Evolutionary conservation across 805 yeast species (phyloP).

Genomic region (Ogataea trehalophila): DNA sequence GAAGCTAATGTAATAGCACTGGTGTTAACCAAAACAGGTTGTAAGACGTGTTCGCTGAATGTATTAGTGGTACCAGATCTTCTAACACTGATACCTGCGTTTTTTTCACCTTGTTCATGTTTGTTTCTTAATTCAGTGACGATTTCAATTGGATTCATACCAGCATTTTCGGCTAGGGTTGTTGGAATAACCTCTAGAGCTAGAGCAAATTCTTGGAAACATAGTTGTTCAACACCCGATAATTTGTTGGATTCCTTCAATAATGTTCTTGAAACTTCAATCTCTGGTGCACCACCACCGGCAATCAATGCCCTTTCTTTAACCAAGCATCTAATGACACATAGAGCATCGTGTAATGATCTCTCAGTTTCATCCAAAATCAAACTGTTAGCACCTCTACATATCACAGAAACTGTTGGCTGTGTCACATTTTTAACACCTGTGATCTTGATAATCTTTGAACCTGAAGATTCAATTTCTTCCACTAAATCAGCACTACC

Average conservation of each 20-base stretch:
- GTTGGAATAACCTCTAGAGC: slow-evolving; percentile 93
- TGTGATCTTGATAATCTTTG: slow-evolving; percentile 82
- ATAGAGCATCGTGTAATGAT: slow-evolving; percentile 93
- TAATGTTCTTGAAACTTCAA: slow-evolving; percentile 76
- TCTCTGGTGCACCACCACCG: slow-evolving; percentile 99
- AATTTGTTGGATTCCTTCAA: slow-evolving; percentile 65
- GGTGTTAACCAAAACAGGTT: slow-evolving; percentile 91
- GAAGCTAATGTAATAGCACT: slow-evolving; percentile 93
- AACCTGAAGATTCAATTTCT: slow-evolving; percentile 84
- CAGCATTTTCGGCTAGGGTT: slow-evolving; percentile 93
- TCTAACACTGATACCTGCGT: slow-evolving; percentile 95
- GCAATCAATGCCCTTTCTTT: slow-evolving; percentile 88
- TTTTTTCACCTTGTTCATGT: slow-evolving; percentile 85
- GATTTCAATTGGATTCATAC: slow-evolving; percentile 83
- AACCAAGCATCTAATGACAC: slow-evolving; percentile 86
- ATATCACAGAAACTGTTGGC: slow-evolving; percentile 81
- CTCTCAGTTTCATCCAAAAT: slow-evolving; percentile 95
- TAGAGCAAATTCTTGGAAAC: slow-evolving; percentile 87
- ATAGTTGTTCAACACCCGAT: slow-evolving; percentile 84
- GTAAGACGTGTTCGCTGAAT: slow-evolving; percentile 88
- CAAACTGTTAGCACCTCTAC: slow-evolving; percentile 91
- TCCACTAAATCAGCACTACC: slow-evolving; percentile 91
- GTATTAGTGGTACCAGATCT: slow-evolving; percentile 91
- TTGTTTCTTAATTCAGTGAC: slow-evolving; percentile 88
- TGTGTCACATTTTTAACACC: slow-evolving; percentile 59